A percentile compares a stretch with the other conserved stretches of the same genome.
Conservation (phyloP, 2,329 filamentous ascomycete genomes). For the Beauveria asiatica region DNA sequence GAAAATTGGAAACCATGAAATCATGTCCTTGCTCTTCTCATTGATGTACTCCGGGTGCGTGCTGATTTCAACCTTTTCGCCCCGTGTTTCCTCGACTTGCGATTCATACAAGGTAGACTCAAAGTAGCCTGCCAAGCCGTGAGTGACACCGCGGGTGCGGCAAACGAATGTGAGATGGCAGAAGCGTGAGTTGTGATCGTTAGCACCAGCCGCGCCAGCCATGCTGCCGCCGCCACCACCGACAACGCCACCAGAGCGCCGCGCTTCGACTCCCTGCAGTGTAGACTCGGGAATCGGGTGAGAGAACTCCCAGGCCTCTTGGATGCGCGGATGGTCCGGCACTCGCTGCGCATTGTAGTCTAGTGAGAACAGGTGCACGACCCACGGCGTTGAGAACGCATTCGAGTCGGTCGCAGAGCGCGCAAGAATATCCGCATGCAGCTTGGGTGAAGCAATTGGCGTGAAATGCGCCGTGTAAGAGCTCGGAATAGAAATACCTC, state of each 20-base stretch:
- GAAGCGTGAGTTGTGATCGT: conserved; percentile 84
- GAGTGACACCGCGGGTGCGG: conserved; percentile 70
- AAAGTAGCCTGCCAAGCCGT: conserved; percentile 91
- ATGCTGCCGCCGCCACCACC: conserved; percentile 64
- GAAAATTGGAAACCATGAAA: conserved; percentile 98
- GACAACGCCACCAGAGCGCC: conserved; percentile 55
- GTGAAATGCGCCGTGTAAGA: conserved; percentile 91
- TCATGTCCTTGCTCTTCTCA: conserved; percentile 92
- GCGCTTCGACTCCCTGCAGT: conserved; percentile 44
- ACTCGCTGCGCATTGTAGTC: conserved; percentile 69
- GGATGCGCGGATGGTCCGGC: conserved; percentile 54
- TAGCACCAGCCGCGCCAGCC: conserved; percentile 68
- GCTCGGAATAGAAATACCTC: conserved; percentile 87
- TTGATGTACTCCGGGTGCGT: conserved; percentile 91
- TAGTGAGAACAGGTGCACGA: conserved; percentile 83
- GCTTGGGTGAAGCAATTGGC: conserved; percentile 80
- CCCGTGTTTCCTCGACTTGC: conserved; percentile 26
- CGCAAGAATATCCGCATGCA: conserved; percentile 70
- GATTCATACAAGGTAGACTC: conserved; percentile 84
- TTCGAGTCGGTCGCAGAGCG: conserved; percentile 54
- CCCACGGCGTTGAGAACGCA: conserved; percentile 86
- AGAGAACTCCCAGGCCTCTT: conserved; percentile 71
- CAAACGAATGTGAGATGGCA: conserved; percentile 72
- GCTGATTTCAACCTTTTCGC: conserved; percentile 68
- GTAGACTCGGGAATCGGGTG: conserved; percentile 61